Percentiles rank a stretch among this genome's conserved stretches.
phyloP scores from a whole-genome alignment of 768 basidiomycete species.

The Tylopilus rubrobrunneus region DNA sequence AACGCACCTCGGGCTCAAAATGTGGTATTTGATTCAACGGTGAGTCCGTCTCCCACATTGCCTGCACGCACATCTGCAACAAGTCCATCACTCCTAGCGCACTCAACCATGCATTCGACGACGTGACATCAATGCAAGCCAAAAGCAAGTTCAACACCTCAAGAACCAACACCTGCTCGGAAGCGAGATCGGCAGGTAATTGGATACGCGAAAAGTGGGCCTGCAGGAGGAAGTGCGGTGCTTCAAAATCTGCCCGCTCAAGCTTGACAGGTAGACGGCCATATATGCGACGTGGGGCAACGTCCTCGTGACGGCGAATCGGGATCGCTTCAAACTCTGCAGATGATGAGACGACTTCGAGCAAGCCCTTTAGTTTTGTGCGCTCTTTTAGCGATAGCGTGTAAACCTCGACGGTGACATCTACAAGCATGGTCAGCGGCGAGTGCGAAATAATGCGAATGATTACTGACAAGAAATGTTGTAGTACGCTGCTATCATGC shows the following conservation, averaged over 20 bases:
- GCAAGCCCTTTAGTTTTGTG: slow-evolving; percentile 93
- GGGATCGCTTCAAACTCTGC: slow-evolving; percentile 95
- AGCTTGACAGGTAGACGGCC: slow-evolving; percentile 97
- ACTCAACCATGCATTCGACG: slow-evolving; percentile 91
- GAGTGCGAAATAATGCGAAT: not conserved
- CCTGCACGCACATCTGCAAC: slow-evolving; percentile 98
- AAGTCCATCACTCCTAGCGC: slow-evolving; percentile 97
- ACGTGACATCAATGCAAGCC: slow-evolving; percentile 97
- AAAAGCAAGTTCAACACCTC: slow-evolving; percentile 86
- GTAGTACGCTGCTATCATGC: slow-evolving; percentile 98
- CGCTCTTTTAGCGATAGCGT: slow-evolving; percentile 91
- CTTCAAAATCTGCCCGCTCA: slow-evolving; percentile 77
- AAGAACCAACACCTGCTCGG: slow-evolving; percentile 84
- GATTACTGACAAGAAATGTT: slow-evolving; percentile 77
- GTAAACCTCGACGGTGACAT: slow-evolving; percentile 97
- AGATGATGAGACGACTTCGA: slow-evolving; percentile 96
- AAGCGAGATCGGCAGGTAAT: slow-evolving; percentile 88
- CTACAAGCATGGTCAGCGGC: slow-evolving; percentile 34
- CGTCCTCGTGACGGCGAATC: slow-evolving; percentile 91
- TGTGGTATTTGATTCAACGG: slow-evolving; percentile 95
- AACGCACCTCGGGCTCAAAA: slow-evolving; percentile 78
- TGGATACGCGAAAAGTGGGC: slow-evolving; percentile 94
- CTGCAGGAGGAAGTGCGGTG: slow-evolving; percentile 92
- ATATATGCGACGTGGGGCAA: slow-evolving; percentile 82
- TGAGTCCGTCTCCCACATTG: slow-evolving; percentile 96